Percentiles rank a stretch among this genome's conserved stretches.
phyloP scores from a whole-genome alignment of 768 basidiomycete species.

The Tylopilus rubrobrunneus region DNA sequence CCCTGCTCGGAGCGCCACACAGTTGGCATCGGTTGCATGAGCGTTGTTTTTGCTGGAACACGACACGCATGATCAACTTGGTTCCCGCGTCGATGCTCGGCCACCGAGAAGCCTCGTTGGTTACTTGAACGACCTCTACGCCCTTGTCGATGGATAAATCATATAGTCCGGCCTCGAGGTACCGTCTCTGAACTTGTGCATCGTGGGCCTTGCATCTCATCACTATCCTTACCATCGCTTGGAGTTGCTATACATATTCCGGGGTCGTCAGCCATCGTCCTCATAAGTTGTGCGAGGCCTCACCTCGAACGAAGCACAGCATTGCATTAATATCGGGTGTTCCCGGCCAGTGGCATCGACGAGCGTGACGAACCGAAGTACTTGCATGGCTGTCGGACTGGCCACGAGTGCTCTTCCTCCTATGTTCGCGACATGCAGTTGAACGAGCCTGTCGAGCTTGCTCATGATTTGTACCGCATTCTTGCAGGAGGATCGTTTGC shows the following conservation, averaged over 20 bases:
- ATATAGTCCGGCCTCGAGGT: conserved; percentile 22
- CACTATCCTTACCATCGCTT: conserved; percentile 16
- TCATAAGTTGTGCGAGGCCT: background rate
- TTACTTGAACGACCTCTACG: conserved; percentile 18
- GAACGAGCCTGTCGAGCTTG: conserved; percentile 22
- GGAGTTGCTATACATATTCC: conserved; percentile 16
- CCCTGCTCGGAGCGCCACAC: conserved; percentile 17
- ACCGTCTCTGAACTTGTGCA: conserved; percentile 21
- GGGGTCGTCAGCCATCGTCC: background rate
- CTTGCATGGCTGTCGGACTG: conserved; percentile 20
- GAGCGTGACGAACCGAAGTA: conserved; percentile 21
- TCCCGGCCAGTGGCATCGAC: conserved; percentile 26
- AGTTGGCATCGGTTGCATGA: conserved; percentile 18
- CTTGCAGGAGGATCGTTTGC: conserved; percentile 8
- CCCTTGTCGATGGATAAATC: conserved; percentile 17
- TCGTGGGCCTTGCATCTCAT: conserved; percentile 15
- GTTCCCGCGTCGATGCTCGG: conserved; percentile 23
- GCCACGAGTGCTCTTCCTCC: background rate
- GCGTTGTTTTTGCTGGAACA: conserved; percentile 17
- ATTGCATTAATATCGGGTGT: conserved; percentile 24
- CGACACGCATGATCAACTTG: conserved; percentile 21
- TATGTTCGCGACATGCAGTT: conserved; percentile 16
- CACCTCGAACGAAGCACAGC: conserved; percentile 26
- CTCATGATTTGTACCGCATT: conserved; percentile 14
- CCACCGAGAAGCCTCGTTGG: conserved; percentile 20